Evolutionary conservation across 2,329 filamentous ascomycete species (phyloP), one percentile per base, ranked within the genome.

Genomic region (Neocucurbitaria cava): DNA sequence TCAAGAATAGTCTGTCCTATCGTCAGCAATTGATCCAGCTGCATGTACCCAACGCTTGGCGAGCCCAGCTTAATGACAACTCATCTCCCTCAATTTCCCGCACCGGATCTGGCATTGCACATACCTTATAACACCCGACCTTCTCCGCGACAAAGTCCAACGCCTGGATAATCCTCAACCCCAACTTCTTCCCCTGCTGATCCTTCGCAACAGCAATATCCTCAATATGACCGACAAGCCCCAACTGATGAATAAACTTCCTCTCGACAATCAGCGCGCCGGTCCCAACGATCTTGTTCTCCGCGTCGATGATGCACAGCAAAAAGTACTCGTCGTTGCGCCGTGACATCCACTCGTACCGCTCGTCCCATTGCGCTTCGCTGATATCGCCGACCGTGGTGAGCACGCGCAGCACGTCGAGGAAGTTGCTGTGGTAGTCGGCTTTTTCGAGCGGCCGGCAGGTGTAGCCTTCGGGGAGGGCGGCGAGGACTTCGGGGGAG

Each of bases 141-240:
- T 92, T 86, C 74, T 91, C 87, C 50, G 93, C 92, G 56, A 98
- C 88, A 73, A 84, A 89, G 78, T 98, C 93, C 72, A 99, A 84
- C 7, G 94, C 92, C 79, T 98, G 91, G 69, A 98, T 98, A 64
- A 98, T 89, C 64, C 92, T 86, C 71, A 97, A 81, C 4, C 95
- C 95, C 39, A 98, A 83, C 80, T 96, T 97, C 86, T 98, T 97
- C 66, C 95, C 95, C 78, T 98, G 95, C 79, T 98, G 92, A 69
- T 96, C 91, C 79, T 93, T 92, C 62, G 91, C 88, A 33, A 99
- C 93, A 17, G 94, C 93, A 74, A 99, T 97, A 75, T 99, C 95
- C 77, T 98, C 95, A 77, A 98, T 97, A 78, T 98, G 95, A 11
- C 94, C 95, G 23, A 97, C 94, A 20, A 89, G 80, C 46, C 91